Evolutionary conservation across 805 yeast genomes (phyloP), one percentile per base, ranked within the genome.

Genomic region (Candida tallmaniae): DNA sequence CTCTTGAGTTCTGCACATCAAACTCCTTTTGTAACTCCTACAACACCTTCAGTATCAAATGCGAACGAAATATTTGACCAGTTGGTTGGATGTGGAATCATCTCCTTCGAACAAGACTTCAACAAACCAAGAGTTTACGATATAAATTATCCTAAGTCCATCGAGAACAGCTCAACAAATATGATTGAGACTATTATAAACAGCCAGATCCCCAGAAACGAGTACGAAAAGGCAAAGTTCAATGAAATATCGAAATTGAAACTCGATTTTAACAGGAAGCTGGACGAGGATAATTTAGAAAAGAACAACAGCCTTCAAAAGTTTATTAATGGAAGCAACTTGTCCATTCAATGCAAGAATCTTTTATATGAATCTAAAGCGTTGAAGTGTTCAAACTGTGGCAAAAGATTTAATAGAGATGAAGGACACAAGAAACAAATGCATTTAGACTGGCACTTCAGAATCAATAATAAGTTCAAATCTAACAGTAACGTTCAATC

Each of bases 371-470:
- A 65, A n/a, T 57, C 62, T 18, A 75, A 80, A 47, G 78, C 93
- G 3, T 74, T 83, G 42, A 90, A 87, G 57, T 93, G 98, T 64
- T 75, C 84, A 11, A 78, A 80, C 13, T 93, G 98, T 62, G 94
- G 97, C 16, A 85, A 85, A 54, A 63, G 99, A 43, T 93, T 87
- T 54, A 68, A 76, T 3, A 72, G 73, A 34, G 74, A 79, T 23
- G 62, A 58, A 2, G 73, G 68, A 31, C 59, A 61, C 31, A 73
- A 74, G 39, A 74, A 64, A 38, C 47, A 80, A 33, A 68, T 75
- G 12, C 98, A 93, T 59, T 63, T 87, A 45, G 98, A 90, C 58
- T 90, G 97, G 97, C 97, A 90, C 65, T 88, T 87, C 65, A 74
- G 97, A 48, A 83, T 86, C 28, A 90, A 87, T 57, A 86, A 85